Conservation (phyloP, 352 stramenopile species). For the Thraustochytrium sp. region DNA sequence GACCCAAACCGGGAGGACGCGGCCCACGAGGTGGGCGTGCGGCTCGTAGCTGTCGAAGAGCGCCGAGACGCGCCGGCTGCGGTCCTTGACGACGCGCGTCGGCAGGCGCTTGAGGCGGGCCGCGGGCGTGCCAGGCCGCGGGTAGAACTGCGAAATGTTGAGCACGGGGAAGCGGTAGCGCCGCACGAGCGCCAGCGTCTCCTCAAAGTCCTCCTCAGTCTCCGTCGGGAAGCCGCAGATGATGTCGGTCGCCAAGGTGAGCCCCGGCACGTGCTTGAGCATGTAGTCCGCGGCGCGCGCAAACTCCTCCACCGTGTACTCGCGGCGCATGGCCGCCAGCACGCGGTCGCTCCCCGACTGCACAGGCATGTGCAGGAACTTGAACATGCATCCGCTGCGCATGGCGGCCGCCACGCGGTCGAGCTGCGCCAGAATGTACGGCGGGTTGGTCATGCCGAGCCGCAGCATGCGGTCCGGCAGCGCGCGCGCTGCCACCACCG, state of each 20-base stretch:
- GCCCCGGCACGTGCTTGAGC: slow-evolving; percentile 61
- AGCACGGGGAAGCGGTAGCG: slow-evolving; percentile 80
- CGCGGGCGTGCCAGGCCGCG: slow-evolving; percentile 75
- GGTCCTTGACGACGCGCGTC: slow-evolving; percentile 78
- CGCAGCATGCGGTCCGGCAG: slow-evolving; percentile 63
- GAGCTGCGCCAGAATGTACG: slow-evolving; percentile 79
- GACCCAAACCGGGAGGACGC: slow-evolving; percentile 55
- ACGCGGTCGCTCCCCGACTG: slow-evolving; percentile 77
- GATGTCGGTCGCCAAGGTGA: slow-evolving; percentile 83
- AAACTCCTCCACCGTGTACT: slow-evolving; percentile 79
- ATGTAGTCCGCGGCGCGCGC: slow-evolving; percentile 65
- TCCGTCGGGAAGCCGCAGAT: slow-evolving; percentile 83
- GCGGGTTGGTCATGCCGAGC: slow-evolving; percentile 85
- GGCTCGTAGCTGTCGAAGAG: slow-evolving; percentile 73
- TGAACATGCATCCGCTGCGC: slow-evolving; percentile 71
- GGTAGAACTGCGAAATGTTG: slow-evolving; percentile 89
- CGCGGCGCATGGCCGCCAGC: slow-evolving; percentile 77
- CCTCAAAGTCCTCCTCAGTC: slow-evolving; percentile 74
- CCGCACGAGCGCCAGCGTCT: slow-evolving; percentile 74
- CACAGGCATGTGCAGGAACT: slow-evolving; percentile 82
- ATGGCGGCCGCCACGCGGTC: slow-evolving; percentile 69
- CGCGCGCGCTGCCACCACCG: slow-evolving; percentile 49
- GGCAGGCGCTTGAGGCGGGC: slow-evolving; percentile 77
- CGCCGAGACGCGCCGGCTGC: slow-evolving; percentile 69
- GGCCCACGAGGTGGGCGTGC: slow-evolving; percentile 65